Base-by-base conservation (phyloP, 306 rosid species). In the Inga leiocalycina region DNA sequence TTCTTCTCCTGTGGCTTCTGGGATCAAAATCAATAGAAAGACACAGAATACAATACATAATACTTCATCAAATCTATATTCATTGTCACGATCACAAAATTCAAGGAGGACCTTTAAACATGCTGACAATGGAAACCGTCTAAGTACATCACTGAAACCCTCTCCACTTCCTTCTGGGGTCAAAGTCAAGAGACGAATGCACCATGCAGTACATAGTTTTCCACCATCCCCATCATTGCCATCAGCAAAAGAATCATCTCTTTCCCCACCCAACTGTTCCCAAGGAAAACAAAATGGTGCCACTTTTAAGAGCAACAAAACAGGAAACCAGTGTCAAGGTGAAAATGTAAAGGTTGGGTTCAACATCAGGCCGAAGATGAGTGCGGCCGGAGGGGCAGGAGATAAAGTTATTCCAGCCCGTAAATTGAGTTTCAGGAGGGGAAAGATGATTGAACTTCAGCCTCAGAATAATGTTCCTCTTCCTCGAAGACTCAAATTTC, bases 401-500 rank as follows among this genome's bases (percentile, higher is more conserved):
- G 86, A 73, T 16, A 86, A 78, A 66, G 86, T n/a, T 77, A 13
- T 39, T 80, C 79, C 85, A 16, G n/a, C 89, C n/a, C 51, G 74
- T 77, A 91, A 87, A 82, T 65, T 93, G 83, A 85, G 77, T 71
- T 92, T 95, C 80, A 85, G 86, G 84, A 91, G 92, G 84, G 98
- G 95, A 56, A 90, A 81, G 80, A 84, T 89, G 84, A 70, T 93
- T 30, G 98, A 93, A 74, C 68, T 87, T 83, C 91, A 88, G 84
- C 81, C 92, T 35, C 91, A 87, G 74, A 84, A 83, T 88, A 88
- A 9, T 79, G 10, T 85, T 79, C 79, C 92, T 48, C 82, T 86
- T 77, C 82, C 92, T 48, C 84, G 91, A 84, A 91, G 92, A 81
- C 98, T 93, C 85, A 92, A 91, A 85, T 95, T 95, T 86, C 85